Evolutionary conservation across 1,139 yeast species (phyloP), one percentile per base, ranked within the genome.

Genomic region (Magnusiomyces starmeri): DNA sequence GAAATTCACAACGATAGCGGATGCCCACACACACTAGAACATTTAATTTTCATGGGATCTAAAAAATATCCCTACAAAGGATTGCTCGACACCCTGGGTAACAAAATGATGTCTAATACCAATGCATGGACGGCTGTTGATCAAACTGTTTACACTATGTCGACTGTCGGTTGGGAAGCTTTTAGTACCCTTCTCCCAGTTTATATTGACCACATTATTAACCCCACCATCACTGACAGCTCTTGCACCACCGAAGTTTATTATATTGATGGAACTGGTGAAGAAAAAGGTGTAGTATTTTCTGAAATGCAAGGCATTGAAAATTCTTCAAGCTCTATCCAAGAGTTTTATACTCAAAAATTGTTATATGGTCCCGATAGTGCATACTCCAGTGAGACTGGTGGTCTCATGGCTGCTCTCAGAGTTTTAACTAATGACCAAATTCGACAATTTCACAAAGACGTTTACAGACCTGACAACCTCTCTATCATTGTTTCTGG

Each of bases 71-170:
- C 98, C 0, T 90, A 83, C 67, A 92, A 92, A 67, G 98, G 98
- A 3, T 72, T 90, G 51, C 73, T 94, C 48, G 98, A 94, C 62
- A 82, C 82, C 8, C 75, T 90, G 53, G 96, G 97, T 6, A 88
- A 89, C 64, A 71, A 88, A 54, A 82, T 89, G 59, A 85, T 85
- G 67, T 85, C 96, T 1, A 76, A 82, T 8, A 94, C 98, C 1
- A 94, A 94, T 65, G 99, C 99, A 0, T 90, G 97, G 97, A 92
- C 99, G 0, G 89, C 85, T 1, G 86, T 92, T 2, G 98, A 94
- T 68, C 96, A 88, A 64, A 94, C 99, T 0, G 97, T 89, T 1
- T 94, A 92, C 63, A 88, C 96, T 1, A 73, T 94, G 53, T 79
- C 85, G 9, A 82, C 95, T 42, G 97, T 97, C 0, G 98, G 98